A percentile compares a stretch with the other conserved stretches of the same genome.
Conservation (phyloP, 2,329 filamentous ascomycete genomes). For the Thermoascus crustaceus region DNA sequence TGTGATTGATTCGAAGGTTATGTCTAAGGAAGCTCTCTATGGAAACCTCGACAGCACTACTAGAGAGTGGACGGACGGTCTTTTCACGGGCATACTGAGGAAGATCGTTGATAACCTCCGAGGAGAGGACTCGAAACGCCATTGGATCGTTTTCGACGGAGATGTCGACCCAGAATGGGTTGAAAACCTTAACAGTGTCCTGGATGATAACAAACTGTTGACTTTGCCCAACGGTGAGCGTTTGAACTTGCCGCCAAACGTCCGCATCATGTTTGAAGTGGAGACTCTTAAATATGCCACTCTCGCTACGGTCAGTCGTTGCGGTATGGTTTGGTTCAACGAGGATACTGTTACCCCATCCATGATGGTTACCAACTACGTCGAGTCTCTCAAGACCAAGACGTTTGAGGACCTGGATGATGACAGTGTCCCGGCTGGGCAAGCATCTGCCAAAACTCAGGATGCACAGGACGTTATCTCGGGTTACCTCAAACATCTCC, state of each 20-base stretch:
- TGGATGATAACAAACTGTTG: slow-evolving; percentile 97
- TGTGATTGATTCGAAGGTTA: slow-evolving; percentile 98
- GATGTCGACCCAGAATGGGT: slow-evolving; percentile 99
- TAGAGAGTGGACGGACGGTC: slow-evolving; percentile 95
- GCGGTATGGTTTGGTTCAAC: slow-evolving; percentile 99
- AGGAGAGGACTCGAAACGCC: slow-evolving; percentile 90
- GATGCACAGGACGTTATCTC: slow-evolving; percentile 72
- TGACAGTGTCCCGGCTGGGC: slow-evolving; percentile 68
- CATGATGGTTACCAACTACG: slow-evolving; percentile 90
- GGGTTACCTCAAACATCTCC: slow-evolving; percentile 64
- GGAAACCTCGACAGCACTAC: slow-evolving; percentile 94
- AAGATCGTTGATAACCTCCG: slow-evolving; percentile 99
- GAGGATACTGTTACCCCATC: slow-evolving; percentile 88
- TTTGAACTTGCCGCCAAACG: slow-evolving; percentile 85
- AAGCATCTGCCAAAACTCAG: slow-evolving; percentile 69
- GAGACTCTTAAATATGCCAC: slow-evolving; percentile 97
- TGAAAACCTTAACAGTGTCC: slow-evolving; percentile 97
- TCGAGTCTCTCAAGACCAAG: slow-evolving; percentile 70
- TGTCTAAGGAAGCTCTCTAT: slow-evolving; percentile 98
- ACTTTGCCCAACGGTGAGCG: slow-evolving; percentile 97
- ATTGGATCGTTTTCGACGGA: slow-evolving; percentile 99
- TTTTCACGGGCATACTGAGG: slow-evolving; percentile 94
- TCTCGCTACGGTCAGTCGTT: slow-evolving; percentile 96
- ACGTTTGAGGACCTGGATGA: slow-evolving; percentile 95
- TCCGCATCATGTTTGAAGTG: slow-evolving; percentile 99